These are phyloP conservation scores for Puccinia sorghi DNA, from an alignment of 1,284 basidiomycete genomes.

Conservation along the genomic window DNA sequence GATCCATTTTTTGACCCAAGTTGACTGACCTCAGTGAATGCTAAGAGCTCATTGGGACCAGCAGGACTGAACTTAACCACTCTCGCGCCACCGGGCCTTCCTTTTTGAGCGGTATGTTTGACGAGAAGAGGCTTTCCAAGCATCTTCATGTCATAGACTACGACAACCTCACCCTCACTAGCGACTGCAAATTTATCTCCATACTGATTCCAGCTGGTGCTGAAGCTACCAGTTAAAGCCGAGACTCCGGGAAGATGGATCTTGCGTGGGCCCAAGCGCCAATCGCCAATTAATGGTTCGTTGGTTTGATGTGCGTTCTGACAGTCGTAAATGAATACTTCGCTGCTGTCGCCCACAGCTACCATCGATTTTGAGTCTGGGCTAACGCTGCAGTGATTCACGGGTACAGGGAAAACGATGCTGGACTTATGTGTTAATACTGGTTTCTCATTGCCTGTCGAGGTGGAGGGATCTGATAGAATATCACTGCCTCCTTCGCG, in stretches of 20 bases:
- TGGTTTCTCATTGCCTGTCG: constrained; percentile 35
- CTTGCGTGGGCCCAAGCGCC: constrained; percentile 39
- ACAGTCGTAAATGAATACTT: constrained; percentile 47
- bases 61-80: constrained; percentile 46
- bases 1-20: neutral
- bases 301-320: constrained; percentile 6
- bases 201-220: constrained; percentile 38
- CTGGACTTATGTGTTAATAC: constrained; percentile 15
- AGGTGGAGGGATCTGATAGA: neutral
- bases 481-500: constrained; percentile 15
- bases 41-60: constrained; percentile 44
- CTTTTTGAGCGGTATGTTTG: constrained; percentile 29
- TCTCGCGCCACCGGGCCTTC: constrained; percentile 36
- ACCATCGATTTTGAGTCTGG: constrained; percentile 41
- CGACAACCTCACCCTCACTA: constrained; percentile 37
- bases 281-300: constrained; percentile 33
- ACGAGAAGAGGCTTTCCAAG: constrained; percentile 29
- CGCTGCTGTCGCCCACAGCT: constrained; percentile 47
- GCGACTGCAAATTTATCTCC: constrained; percentile 46
- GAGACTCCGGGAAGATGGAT: constrained; percentile 15
- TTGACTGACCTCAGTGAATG: constrained; percentile 47
- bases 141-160: constrained; percentile 46
- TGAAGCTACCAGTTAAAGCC: constrained; percentile 23
- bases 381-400: constrained; percentile 48
- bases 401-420: constrained; percentile 34